These are phyloP conservation scores for Boletellus dicymbophilus DNA, from an alignment of 1,284 basidiomycete genomes.

Conservation along the genomic window DNA sequence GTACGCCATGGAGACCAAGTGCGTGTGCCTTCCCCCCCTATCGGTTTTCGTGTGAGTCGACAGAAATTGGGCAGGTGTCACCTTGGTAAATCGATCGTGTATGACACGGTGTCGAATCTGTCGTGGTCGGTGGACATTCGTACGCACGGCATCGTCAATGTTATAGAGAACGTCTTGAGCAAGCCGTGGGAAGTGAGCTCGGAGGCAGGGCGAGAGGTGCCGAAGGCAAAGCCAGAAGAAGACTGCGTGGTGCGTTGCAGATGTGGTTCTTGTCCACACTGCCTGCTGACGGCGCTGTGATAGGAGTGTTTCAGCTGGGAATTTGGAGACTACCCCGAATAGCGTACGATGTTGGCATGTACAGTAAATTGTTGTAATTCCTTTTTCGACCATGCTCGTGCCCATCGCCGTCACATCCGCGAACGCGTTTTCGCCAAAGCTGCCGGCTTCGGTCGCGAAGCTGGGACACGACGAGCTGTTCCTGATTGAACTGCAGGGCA, in stretches of 20 bases:
- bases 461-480: slow-evolving; percentile 71
- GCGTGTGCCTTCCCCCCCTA: slow-evolving; percentile 19
- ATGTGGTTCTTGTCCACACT: background rate
- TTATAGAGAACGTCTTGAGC: slow-evolving; percentile 78
- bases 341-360: too few species aligned
- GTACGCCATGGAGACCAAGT: slow-evolving; percentile 79
- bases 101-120: slow-evolving; percentile 86
- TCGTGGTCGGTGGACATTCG: slow-evolving; percentile 85
- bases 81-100: slow-evolving; percentile 81
- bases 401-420: slow-evolving; percentile 43
- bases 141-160: slow-evolving; percentile 80
- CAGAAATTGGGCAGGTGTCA: slow-evolving; percentile 69
- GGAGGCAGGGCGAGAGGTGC: slow-evolving; percentile 61
- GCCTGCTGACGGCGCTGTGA: background rate
- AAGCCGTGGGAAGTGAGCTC: slow-evolving; percentile 74
- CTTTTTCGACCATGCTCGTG: slow-evolving; percentile 48
- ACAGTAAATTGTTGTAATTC: too few species aligned
- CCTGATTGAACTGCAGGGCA: slow-evolving; percentile 76
- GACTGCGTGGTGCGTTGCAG: slow-evolving; percentile 61
- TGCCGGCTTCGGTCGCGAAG: slow-evolving; percentile 60
- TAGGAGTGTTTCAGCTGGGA: slow-evolving; percentile 75
- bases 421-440: slow-evolving; percentile 38
- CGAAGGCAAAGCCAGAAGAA: slow-evolving; percentile 46
- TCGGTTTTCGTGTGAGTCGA: background rate
- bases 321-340: slow-evolving; percentile 54